phyloP scores from a whole-genome alignment of 2,329 filamentous ascomycete genomes.

The Epichloe glyceriae region DNA sequence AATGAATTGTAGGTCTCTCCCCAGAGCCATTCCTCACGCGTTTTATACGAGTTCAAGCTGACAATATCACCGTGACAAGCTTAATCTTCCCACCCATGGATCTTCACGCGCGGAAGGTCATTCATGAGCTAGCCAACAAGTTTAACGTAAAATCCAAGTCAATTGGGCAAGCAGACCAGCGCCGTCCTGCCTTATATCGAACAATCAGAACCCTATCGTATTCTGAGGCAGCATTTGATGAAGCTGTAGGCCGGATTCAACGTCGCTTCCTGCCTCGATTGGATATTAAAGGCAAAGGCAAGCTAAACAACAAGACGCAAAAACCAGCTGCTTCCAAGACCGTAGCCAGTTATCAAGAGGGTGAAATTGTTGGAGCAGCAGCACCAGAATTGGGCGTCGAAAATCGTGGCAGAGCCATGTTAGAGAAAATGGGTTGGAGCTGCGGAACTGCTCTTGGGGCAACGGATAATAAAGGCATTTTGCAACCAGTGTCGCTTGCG shows the following conservation, averaged over 20 bases:
- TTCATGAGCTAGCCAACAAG: conserved; percentile 66
- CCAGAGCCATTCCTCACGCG: not conserved
- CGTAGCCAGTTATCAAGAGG: conserved; percentile 52
- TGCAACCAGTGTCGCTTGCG: conserved; percentile 73
- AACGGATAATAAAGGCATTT: conserved; percentile 72
- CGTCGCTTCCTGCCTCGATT: conserved; percentile 43
- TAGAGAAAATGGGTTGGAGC: conserved; percentile 97
- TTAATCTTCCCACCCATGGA: conserved; percentile 75
- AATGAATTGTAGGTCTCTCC: conserved; percentile 43
- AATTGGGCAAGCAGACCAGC: conserved; percentile 55
- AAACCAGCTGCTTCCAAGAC: conserved; percentile 9
- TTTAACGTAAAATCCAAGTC: conserved; percentile 79
- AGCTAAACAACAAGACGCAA: conserved; percentile 19
- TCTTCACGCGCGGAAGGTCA: conserved; percentile 57
- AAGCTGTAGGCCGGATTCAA: conserved; percentile 30
- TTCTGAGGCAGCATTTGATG: conserved; percentile 41
- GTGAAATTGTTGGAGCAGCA: conserved; percentile 74
- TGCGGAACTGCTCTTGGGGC: conserved; percentile 75
- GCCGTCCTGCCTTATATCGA: conserved; percentile 68
- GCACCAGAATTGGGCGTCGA: conserved; percentile 73
- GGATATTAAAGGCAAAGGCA: conserved; percentile 26
- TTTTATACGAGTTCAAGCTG: not conserved
- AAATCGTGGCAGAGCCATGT: conserved; percentile 74
- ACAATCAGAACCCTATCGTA: conserved; percentile 53
- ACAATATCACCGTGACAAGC: not conserved